Evolutionary conservation across 352 stramenopile species (phyloP), one percentile per base, ranked within the genome.

Genomic region (Phytophthora nicotianae): DNA sequence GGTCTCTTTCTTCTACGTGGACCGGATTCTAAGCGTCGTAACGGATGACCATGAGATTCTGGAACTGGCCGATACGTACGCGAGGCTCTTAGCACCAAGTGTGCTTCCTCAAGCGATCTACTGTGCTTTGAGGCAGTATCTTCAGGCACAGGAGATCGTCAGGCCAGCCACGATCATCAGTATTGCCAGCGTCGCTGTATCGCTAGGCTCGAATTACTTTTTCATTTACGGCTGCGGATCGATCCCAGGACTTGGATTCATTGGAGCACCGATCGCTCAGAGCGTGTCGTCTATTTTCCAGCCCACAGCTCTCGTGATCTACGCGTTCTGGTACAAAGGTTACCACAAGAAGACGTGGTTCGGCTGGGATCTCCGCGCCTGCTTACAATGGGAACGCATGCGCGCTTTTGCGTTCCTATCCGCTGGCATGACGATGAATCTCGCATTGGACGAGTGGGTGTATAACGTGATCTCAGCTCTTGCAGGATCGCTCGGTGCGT

Each of bases 261-360:
- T 90, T 46, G 86, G 86, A 17, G 90, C 86, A 14, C 82, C 86
- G 1, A 79, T 95, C 41, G 82, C 86, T 24, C 77, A 90, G 59
- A 79, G 63, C 19, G 67, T 93, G 24, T 76, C 86, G 6, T 89
- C 80, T 6, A 81, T 77, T 33, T 95, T 93, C 65, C 83, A 95
- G 61, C 83, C 82, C 0, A 45, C 85, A n/a, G 82, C 81, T 49
- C 71, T 95, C 8, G 66, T 73, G 14, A 62, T 74, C 20, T 95
- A 93, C 56, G 79, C 77, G 26, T 92, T 90, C 61, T 89, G 72
- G 70, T 93, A 90, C 79, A 91, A 88, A 52, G 69, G 74, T 14
- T 88, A 92, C 61, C 86, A 95, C 72, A 77, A 80, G 57, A 87
- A 90, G 59, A 92, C 86, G 5, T 95, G 86, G 86, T 66, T 61